Evolutionary conservation across 805 yeast genomes (phyloP), one percentile per base, ranked within the genome.

Genomic region (Spathaspora gorwiae): DNA sequence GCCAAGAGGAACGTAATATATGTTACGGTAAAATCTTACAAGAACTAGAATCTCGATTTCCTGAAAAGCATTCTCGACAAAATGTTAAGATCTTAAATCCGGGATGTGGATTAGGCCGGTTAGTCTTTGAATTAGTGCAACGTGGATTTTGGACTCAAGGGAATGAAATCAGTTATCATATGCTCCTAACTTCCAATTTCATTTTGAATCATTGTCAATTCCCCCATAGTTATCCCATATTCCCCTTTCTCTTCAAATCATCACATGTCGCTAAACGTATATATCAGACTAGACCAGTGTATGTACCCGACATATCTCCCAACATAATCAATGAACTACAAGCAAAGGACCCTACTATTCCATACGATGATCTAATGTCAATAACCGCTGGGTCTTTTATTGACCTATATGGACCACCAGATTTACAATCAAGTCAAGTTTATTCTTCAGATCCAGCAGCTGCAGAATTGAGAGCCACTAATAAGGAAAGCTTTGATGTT

Each of bases 301-400:
- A 59, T 30, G 54, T 83, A 10, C 87, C 87, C 0, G 84, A 82
- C 53, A 62, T 67, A 33, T 67, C 69, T 39, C 78, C 83, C 1
- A 53, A 64, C 3, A 65, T 65, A 14, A 65, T 72, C 12, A 52
- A 54, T 14, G 49, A 53, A 7, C 43, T 73, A 8, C 62, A 65
- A 27, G 43, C 43, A 1, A 49, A 60, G 10, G 54, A 70, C 40
- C 79, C 79, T 0, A 44, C 51, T 0, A 67, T 78, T 1, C 72
- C 73, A 0, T 72, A 72, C 32, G 68, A 58, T 11, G 80, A 79
- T 6, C 59, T 79, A 39, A 79, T 86, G 85, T 78, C 87, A 0
- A 83, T 85, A 76, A 75, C 81, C 1, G 81, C 89, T 0, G 94
- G 94, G 0, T 81, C 87, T 0, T 86, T 86, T 57, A 72, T 74